Conservation (phyloP, 2,329 filamentous ascomycete species). For the Tolypocladium guangdongense region DNA sequence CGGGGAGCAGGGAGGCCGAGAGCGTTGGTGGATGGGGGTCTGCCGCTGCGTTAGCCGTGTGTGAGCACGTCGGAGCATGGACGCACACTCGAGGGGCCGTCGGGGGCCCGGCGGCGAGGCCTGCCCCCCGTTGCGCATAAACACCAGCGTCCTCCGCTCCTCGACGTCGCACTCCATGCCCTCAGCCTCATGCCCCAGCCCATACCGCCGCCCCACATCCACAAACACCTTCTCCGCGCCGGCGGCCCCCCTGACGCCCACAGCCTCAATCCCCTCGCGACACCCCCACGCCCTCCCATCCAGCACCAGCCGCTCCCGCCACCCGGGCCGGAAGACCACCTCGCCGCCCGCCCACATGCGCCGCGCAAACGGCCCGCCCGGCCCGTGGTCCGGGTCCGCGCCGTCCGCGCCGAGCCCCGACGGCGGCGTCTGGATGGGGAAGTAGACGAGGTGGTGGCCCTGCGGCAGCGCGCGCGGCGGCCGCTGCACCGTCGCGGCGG, state of each 20-base stretch:
- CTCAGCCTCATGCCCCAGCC: conserved; percentile 10
- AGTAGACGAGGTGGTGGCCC: conserved; percentile 80
- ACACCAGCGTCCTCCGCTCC: conserved; percentile 41
- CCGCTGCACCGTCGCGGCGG: conserved; percentile 7
- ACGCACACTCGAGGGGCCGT: conserved; percentile 18
- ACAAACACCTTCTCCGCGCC: conserved; percentile 38
- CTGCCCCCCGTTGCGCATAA: conserved; percentile 29
- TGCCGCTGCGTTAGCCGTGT: conserved; percentile 4
- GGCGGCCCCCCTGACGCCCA: conserved; percentile 19
- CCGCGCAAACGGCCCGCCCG: conserved; percentile 58
- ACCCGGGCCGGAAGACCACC: conserved; percentile 39
- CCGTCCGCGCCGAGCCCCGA: conserved; percentile 65
- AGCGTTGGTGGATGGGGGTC: conserved; percentile 24
- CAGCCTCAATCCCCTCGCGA: conserved; percentile 32
- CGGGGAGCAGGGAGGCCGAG: conserved; percentile 48
- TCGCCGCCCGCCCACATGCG: conserved; percentile 86
- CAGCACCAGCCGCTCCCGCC: conserved; percentile 20
- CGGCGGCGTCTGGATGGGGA: conserved; percentile 57
- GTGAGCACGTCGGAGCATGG: not conserved
- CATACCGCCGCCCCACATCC: conserved; percentile 37
- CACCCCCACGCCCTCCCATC: conserved; percentile 31
- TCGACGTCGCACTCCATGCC: conserved; percentile 21
- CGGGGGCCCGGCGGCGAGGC: conserved; percentile 1
- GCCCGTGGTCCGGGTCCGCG: conserved; percentile 69
- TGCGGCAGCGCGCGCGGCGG: conserved; percentile 38